phyloP scores from a whole-genome alignment of 345 rosid species.

The Eucalyptus camaldulensis region DNA sequence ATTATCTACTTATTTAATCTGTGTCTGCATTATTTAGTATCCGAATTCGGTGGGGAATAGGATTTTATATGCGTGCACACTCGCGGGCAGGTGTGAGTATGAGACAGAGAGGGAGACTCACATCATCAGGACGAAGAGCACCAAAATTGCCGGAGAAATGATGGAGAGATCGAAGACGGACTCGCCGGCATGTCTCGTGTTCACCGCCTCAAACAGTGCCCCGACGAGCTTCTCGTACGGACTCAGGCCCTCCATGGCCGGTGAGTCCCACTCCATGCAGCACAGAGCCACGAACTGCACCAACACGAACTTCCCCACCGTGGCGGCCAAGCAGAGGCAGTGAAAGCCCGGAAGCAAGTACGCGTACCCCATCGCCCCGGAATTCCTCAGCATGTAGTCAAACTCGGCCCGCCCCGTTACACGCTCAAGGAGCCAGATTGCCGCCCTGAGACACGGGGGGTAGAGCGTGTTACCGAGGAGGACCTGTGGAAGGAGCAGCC shows the following conservation, averaged over 20 bases:
- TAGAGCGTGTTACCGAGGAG: constrained; percentile 50
- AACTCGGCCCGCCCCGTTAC: constrained; percentile 11
- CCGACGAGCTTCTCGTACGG: constrained; percentile 31
- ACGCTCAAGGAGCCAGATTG: constrained; percentile 27
- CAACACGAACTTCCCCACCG: constrained; percentile 29
- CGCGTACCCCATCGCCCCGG: constrained; percentile 16
- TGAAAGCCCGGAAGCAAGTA: constrained; percentile 35
- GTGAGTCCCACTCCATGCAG: constrained; percentile 5
- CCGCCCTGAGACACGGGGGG: constrained; percentile 19
- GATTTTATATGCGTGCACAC: neutral
- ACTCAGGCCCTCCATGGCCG: constrained; percentile 19
- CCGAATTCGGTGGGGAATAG: neutral
- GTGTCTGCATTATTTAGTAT: neutral
- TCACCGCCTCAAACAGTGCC: constrained; percentile 23
- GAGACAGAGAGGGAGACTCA: constrained; percentile 11
- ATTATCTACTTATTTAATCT: neutral
- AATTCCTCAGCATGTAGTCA: constrained; percentile 21
- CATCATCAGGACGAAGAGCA: constrained; percentile 56
- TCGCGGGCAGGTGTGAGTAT: neutral
- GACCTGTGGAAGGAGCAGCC: constrained; percentile 30
- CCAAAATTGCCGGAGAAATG: constrained; percentile 38
- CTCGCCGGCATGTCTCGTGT: constrained; percentile 52
- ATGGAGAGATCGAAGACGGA: constrained; percentile 34
- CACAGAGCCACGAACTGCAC: neutral
- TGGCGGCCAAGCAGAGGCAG: constrained; percentile 20